Base-by-base conservation (phyloP, 2,329 filamentous ascomycete species). In the Arthrobotrys entomopaga region DNA sequence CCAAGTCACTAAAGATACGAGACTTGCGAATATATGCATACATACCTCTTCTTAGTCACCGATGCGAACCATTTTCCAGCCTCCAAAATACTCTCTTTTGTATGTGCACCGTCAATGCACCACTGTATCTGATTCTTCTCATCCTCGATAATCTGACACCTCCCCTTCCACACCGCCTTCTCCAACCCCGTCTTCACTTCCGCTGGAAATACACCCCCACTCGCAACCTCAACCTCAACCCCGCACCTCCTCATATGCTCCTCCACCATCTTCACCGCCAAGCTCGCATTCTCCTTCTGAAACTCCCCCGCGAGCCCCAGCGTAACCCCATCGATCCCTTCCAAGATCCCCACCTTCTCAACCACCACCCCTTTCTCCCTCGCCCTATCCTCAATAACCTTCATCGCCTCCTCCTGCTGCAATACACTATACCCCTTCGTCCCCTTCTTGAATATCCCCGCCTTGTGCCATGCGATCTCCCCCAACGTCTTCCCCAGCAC, bases 401-500 rank as follows among this genome's bases (percentile, higher is more conserved):
- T 80, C 78, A 79, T 84, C 50, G 90, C 87, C 5, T 83, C 80
- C 66, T 83, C 81, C 34, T 83, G 82, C 76, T 91, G 88, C 0
- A 84, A 83, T 1, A 86, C 86, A 0, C 89, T 89, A 74, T 91
- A 91, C 1, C 86, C 88, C 22, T 85, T 84, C 3, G 86, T 85
- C 0, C 86, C 87, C 0, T 81, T 59, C 81, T 96, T 97, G 80
- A 96, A 90, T 50, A 97, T 91, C 0, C 93, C 93, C 5, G 89
- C 90, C 81, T 97, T 97, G 80, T 97, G 91, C 93, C 93, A 97
- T 2, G 93, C 89, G 77, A 97, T 97, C 79, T 92, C 84, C 66
- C 91, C 89, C 58, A 94, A 86, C 0, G 92, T 93, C 42, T 86
- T 85, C 10, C 93, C 93, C 40, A 97, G 84, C 85, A 96, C 88